Percentiles rank a stretch among this genome's conserved stretches.
Conservation (phyloP, 2,329 filamentous ascomycete species). For the Metarhizium humberi region DNA sequence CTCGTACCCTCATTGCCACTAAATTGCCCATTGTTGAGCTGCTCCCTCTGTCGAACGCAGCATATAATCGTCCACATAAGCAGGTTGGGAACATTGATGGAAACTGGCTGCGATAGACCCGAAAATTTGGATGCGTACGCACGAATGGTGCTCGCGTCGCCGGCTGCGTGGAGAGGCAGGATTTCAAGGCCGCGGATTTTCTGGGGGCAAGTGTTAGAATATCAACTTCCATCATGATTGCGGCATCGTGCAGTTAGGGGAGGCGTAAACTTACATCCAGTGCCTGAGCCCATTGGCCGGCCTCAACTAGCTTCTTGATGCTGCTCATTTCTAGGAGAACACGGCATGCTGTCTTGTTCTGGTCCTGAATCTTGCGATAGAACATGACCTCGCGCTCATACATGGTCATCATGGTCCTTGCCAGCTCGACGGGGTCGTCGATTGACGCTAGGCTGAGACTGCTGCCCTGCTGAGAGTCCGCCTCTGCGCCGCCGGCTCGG, state of each 20-base stretch:
- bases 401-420: conserved; percentile 53
- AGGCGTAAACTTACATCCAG: conserved; percentile 41
- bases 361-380: conserved; percentile 45
- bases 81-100: conserved; percentile 81
- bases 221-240: background rate
- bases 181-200: conserved; percentile 67
- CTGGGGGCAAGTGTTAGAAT: conserved; percentile 30
- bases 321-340: conserved; percentile 51
- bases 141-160: conserved; percentile 72
- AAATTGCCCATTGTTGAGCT: conserved; percentile 61
- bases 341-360: conserved; percentile 47
- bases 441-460: conserved; percentile 53
- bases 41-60: conserved; percentile 69
- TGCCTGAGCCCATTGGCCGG: conserved; percentile 45
- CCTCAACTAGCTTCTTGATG: conserved; percentile 48
- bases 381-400: conserved; percentile 54
- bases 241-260: background rate
- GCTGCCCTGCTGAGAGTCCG: conserved; percentile 27
- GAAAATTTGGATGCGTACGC: conserved; percentile 73
- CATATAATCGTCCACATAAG: conserved; percentile 90
- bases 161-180: conserved; percentile 65
- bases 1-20: conserved; percentile 61
- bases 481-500: conserved; percentile 26
- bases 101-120: conserved; percentile 67
- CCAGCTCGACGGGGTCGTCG: conserved; percentile 51